These are phyloP conservation scores for Metschnikowia arizonensis DNA, from an alignment of 805 yeast species.

Conservation along the genomic window DNA sequence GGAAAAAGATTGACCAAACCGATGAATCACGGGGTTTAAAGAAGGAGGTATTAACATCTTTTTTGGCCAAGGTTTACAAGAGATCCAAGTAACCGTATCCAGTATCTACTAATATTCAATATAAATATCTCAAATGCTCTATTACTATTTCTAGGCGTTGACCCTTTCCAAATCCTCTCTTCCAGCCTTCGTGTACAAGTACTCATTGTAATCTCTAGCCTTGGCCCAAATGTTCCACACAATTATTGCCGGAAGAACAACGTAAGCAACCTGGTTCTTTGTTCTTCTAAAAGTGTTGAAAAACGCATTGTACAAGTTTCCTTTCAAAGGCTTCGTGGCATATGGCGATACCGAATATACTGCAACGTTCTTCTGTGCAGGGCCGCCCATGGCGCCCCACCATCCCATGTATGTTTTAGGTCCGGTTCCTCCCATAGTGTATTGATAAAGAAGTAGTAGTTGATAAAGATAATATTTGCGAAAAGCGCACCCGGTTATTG, in stretches of 20 bases:
- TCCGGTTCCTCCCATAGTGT: constrained; percentile 62
- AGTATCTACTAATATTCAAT: too few relatives aligned
- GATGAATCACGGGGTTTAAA: constrained; percentile 96
- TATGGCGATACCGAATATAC: constrained; percentile 89
- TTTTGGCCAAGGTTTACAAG: constrained; percentile 89
- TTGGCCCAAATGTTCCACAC: constrained; percentile 84
- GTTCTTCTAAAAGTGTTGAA: constrained; percentile 95
- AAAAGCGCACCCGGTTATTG: constrained; percentile 16
- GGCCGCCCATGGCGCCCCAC: constrained; percentile 90
- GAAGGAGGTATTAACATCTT: constrained; percentile 75
- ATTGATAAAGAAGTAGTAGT: background rate
- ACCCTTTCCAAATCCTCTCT: constrained; percentile 85
- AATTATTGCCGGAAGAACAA: constrained; percentile 71
- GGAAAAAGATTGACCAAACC: constrained; percentile 56
- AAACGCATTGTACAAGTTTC: constrained; percentile 76
- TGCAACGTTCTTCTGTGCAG: constrained; percentile 80
- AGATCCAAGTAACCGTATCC: constrained; percentile 59
- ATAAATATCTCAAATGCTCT: background rate
- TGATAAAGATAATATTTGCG: constrained; percentile 10
- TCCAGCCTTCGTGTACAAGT: constrained; percentile 95
- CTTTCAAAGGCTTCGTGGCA: constrained; percentile 90
- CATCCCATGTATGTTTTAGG: constrained; percentile 87
- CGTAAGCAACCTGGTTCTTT: constrained; percentile 74
- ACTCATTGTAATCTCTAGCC: constrained; percentile 88
- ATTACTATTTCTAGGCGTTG: constrained; percentile 28